These are phyloP conservation scores for Trichoderma koningiopsis DNA, from an alignment of 2,329 filamentous ascomycete genomes.

Conservation along the genomic window DNA sequence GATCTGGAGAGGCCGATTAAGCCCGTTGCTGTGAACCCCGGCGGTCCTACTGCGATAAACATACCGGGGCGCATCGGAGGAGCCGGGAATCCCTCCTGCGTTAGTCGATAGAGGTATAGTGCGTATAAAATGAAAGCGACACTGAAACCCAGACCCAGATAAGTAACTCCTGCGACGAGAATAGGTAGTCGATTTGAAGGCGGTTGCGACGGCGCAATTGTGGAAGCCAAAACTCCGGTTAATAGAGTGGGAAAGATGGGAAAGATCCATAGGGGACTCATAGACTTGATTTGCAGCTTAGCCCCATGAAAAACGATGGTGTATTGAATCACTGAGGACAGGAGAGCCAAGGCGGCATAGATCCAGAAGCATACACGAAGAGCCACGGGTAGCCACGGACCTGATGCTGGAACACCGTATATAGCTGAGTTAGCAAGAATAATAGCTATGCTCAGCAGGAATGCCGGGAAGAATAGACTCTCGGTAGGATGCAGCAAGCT, in stretches of 20 bases:
- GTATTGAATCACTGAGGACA: background rate
- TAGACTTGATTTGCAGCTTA: background rate
- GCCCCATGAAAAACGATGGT: background rate
- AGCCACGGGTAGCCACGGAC: background rate
- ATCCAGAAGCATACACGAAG: constrained; percentile 2
- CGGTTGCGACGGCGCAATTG: background rate
- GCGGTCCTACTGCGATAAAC: background rate
- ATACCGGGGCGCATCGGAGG: background rate
- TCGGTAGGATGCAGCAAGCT: no score
- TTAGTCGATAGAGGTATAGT: background rate
- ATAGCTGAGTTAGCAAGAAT: no score
- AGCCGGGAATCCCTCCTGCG: background rate
- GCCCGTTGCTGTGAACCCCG: background rate
- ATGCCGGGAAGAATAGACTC: no score
- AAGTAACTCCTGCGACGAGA: background rate
- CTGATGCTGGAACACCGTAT: background rate
- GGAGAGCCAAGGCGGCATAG: background rate
- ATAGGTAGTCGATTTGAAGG: background rate
- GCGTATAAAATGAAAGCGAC: background rate
- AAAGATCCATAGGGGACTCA: constrained; percentile 2
- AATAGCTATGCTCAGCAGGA: no score
- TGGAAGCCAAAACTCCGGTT: background rate
- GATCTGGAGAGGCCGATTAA: background rate
- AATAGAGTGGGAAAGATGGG: background rate
- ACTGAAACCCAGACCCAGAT: background rate